Percentiles rank a stretch among this genome's conserved stretches.
Evolutionary conservation across 208 protist species (phyloP).

Genomic region (Leishmania mexicana): DNA sequence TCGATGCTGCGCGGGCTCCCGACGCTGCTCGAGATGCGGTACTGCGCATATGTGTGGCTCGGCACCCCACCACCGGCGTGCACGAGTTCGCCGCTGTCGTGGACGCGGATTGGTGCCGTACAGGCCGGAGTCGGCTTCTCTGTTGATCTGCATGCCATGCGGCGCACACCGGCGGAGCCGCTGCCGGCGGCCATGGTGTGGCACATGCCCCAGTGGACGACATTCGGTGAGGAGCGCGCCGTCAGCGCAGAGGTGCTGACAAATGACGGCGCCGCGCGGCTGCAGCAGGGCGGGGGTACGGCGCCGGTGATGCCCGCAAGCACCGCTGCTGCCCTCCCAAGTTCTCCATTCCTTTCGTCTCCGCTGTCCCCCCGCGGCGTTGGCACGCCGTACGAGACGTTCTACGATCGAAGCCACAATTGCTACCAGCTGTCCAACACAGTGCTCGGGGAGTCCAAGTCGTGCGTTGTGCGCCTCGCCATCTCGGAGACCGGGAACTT

Average conservation of each 20-base stretch:
- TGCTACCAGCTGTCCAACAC: conserved; percentile 51
- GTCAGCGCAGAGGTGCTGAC: not conserved
- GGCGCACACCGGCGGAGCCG: not conserved
- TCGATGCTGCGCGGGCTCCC: conserved; percentile 17
- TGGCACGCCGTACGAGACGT: conserved; percentile 15
- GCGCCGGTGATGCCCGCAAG: not conserved
- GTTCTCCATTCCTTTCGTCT: not conserved
- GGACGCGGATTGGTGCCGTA: conserved; percentile 2
- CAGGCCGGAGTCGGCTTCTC: not conserved
- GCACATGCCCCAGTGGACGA: conserved; percentile 16
- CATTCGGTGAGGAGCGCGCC: conserved; percentile 11
- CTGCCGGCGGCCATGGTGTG: conserved; percentile 7
- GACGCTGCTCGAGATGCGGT: conserved; percentile 14
- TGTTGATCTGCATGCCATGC: conserved; percentile 6
- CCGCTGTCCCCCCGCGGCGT: not conserved
- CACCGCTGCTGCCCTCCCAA: not conserved
- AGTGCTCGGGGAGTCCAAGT: conserved; percentile 45
- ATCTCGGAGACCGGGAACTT: conserved; percentile 61
- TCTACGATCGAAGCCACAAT: conserved; percentile 45
- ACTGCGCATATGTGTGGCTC: conserved; percentile 20
- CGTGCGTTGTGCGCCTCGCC: conserved; percentile 59
- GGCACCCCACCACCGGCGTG: conserved; percentile 5
- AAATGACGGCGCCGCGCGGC: not conserved
- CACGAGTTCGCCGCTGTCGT: not conserved
- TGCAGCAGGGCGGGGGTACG: not conserved